phyloP scores from a whole-genome alignment of 352 stramenopile species.

The Phytophthora fragariae region DNA sequence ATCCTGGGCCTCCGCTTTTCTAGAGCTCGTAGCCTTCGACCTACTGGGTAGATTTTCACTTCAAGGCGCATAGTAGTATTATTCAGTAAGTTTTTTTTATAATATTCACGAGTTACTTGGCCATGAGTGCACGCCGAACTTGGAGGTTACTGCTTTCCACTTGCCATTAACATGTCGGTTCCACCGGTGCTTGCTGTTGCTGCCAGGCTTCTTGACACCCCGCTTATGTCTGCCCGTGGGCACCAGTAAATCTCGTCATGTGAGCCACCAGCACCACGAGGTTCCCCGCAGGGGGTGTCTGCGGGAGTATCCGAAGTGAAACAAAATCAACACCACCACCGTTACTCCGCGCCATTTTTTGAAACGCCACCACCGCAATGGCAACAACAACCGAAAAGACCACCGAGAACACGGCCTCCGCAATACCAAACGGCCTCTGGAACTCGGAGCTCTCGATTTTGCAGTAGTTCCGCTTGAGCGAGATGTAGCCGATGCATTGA shows the following conservation, averaged over 20 bases:
- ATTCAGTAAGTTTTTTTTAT: no score
- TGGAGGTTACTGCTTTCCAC: no score
- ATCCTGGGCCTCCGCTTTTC: no score
- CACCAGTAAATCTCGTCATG: slow-evolving; percentile 44
- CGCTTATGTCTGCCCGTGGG: no score
- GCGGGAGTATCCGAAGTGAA: slow-evolving; percentile 48
- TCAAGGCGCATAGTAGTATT: no score
- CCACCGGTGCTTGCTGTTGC: no score
- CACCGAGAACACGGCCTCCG: slow-evolving; percentile 38
- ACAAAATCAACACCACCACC: slow-evolving; percentile 25
- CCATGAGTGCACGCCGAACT: no score
- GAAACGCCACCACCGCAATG: slow-evolving; percentile 35
- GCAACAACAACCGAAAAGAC: slow-evolving; percentile 38
- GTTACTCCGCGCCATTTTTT: slow-evolving; percentile 26
- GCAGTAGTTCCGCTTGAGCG: slow-evolving; percentile 43
- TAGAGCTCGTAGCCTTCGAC: no score
- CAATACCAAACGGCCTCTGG: slow-evolving; percentile 45
- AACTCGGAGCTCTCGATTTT: slow-evolving; percentile 54
- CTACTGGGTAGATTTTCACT: no score
- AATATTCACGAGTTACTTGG: no score
- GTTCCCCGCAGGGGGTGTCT: slow-evolving; percentile 48
- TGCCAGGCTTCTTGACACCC: no score
- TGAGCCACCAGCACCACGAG: slow-evolving; percentile 52
- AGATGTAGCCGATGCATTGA: slow-evolving; percentile 13
- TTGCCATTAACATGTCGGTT: no score